Percentiles rank a stretch among this genome's conserved stretches.
phyloP scores from a whole-genome alignment of 2,329 filamentous ascomycete genomes.

The Raffaelea deltoideospora region DNA sequence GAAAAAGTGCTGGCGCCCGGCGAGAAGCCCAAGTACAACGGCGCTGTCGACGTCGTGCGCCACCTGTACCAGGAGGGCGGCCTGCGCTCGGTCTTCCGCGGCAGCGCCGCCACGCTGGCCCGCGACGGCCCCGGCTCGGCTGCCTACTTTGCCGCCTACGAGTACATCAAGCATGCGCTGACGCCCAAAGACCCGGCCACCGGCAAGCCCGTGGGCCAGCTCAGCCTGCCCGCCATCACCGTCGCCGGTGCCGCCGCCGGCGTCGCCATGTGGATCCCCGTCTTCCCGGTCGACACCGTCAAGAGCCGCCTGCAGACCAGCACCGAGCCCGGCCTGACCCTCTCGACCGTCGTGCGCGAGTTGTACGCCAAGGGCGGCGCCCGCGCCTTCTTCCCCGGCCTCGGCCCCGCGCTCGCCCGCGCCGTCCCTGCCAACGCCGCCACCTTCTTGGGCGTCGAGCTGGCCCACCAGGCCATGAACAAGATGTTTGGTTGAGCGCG shows the following conservation, averaged over 20 bases:
- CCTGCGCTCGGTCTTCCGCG: constrained; percentile 81
- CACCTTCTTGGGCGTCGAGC: constrained; percentile 76
- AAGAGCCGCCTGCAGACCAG: constrained; percentile 89
- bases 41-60: constrained; percentile 77
- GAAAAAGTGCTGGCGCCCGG: constrained; percentile 73
- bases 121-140: constrained; percentile 86
- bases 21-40: constrained; percentile 83
- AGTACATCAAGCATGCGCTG: constrained; percentile 77
- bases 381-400: constrained; percentile 93
- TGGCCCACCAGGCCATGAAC: constrained; percentile 71
- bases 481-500: constrained; percentile 46
- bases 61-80: constrained; percentile 89
- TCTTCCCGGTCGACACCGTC: constrained; percentile 94
- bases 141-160: constrained; percentile 95
- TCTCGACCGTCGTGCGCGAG: constrained; percentile 63
- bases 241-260: constrained; percentile 80
- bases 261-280: constrained; percentile 97
- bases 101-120: constrained; percentile 77
- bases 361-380: constrained; percentile 73
- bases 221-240: constrained; percentile 72
- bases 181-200: constrained; percentile 66
- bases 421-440: constrained; percentile 94
- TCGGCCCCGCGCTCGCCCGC: constrained; percentile 80
- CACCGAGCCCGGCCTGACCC: constrained; percentile 59
- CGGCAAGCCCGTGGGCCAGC: constrained; percentile 54